These are phyloP conservation scores for Backusella tuberculispora DNA, from an alignment of 192 early-diverging fungal genomes.

Conservation along the genomic window DNA sequence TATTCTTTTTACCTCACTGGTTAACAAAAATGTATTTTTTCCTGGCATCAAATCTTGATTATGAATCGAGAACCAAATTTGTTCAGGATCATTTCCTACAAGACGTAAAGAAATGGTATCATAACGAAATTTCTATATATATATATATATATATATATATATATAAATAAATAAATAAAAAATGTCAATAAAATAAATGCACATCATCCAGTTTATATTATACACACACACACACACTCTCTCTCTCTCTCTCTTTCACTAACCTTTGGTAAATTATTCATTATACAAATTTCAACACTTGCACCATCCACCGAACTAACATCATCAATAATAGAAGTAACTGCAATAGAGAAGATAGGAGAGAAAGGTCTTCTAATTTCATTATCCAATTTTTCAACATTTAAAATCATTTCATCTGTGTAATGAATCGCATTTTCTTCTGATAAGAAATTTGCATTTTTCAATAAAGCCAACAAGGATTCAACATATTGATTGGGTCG, in stretches of 20 bases:
- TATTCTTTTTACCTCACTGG: constrained; percentile 48
- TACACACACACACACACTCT: neutral
- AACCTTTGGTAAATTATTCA: constrained; percentile 64
- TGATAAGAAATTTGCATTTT: constrained; percentile 51
- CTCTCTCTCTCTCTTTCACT: neutral
- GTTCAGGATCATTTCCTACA: constrained; percentile 56
- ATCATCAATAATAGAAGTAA: constrained; percentile 61
- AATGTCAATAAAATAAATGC: no score
- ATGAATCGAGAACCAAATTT: constrained; percentile 51
- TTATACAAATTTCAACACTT: constrained; percentile 53
- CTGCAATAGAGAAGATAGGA: constrained; percentile 57
- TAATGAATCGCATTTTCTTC: constrained; percentile 49
- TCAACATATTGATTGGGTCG: constrained; percentile 51
- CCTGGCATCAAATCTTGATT: constrained; percentile 55
- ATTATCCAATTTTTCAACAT: constrained; percentile 43
- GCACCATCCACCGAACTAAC: constrained; percentile 58
- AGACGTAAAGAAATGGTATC: constrained; percentile 52
- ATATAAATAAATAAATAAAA: no score
- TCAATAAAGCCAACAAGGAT: constrained; percentile 52
- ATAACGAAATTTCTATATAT: constrained; percentile 44
- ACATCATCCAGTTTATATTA: neutral
- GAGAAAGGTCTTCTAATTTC: constrained; percentile 53
- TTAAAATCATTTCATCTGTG: constrained; percentile 50
- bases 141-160: no score
- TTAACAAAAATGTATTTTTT: constrained; percentile 52